Evolutionary conservation across 306 rosid species (phyloP), one percentile per base, ranked within the genome.

Genomic region (Lotus japonicus): DNA sequence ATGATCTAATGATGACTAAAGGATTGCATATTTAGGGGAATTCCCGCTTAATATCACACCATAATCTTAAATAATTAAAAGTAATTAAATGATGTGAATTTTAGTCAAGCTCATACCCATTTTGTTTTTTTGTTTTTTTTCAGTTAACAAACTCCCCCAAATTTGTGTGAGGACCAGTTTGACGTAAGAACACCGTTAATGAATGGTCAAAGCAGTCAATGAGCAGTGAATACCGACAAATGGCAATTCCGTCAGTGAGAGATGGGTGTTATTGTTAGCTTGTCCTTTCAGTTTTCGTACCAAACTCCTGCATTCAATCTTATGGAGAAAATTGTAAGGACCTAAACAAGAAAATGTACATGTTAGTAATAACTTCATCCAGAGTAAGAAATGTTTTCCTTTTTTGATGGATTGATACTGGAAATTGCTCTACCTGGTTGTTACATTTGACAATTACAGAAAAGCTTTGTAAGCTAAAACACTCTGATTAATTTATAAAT

Each of bases 141-240:
- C 19, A 57, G 4, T 28, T 3, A 21, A 21, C 26, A 28, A 28
- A 4, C 33, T 2, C 33, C 33, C 33, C 33, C 4, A 28, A 28
- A 28, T 2, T 28, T 28, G 33, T 4, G 33, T 28, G 33, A 28
- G 33, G 23, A 12, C n/a, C 11, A 18, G 68, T n/a, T 62, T 69
- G 70, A 63, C 52, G 68, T 56, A 46, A 63, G 76, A 52, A 77
- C 44, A 36, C 23, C 11, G 61, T 63, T 62, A 77, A 64, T 52
- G 49, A 26, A 66, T 49, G 74, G 81, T 79, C 77, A 67, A 77
- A 76, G 54, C 71, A 62, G 66, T 73, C 78, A 83, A 78, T 60
- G 52, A 21, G 4, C 3, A 7, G 7, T 52, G 36, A 9, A 71
- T 82, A 80, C 80, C 83, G 84, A 87, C 92, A 48, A 48, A 63